A percentile compares a stretch with the other conserved stretches of the same genome.
These are phyloP conservation scores for Dactylellina haptotyla DNA, from an alignment of 2,329 filamentous ascomycete species.

Conservation along the genomic window DNA sequence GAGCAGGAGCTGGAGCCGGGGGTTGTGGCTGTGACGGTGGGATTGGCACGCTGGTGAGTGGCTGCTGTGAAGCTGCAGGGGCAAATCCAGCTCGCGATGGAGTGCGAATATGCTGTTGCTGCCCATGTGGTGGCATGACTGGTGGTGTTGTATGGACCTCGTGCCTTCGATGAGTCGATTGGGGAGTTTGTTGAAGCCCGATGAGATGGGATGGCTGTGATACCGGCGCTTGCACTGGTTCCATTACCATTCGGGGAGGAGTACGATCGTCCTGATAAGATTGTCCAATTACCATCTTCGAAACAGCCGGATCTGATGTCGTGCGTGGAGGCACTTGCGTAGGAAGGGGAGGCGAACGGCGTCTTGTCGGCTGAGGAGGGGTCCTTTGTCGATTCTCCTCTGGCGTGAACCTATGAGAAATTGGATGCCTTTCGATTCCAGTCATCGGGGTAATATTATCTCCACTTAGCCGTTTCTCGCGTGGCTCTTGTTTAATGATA, in stretches of 20 bases:
- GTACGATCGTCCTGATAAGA: constrained; percentile 44
- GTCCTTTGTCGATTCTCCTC: constrained; percentile 42
- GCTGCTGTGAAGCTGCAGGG: constrained; percentile 17
- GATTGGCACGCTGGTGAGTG: constrained; percentile 9
- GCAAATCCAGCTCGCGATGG: constrained; percentile 12
- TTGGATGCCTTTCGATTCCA: constrained; percentile 27
- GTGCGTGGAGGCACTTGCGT: constrained; percentile 11
- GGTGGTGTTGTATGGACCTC: constrained; percentile 29
- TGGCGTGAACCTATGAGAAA: constrained; percentile 28
- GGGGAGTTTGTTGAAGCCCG: constrained; percentile 40
- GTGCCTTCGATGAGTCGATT: constrained; percentile 42
- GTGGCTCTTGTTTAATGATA: constrained; percentile 38
- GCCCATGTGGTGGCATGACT: constrained; percentile 20
- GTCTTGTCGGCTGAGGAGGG: constrained; percentile 17
- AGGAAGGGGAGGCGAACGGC: constrained; percentile 21
- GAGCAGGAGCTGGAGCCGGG: not conserved
- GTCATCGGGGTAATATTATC: constrained; percentile 45
- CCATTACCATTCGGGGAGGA: constrained; percentile 39
- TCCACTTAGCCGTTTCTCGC: constrained; percentile 32
- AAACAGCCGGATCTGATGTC: constrained; percentile 8
- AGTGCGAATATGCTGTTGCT: constrained; percentile 43
- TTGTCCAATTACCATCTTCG: constrained; percentile 36
- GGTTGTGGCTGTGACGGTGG: constrained; percentile 11
- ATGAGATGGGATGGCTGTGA: constrained; percentile 29
- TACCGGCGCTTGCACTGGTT: constrained; percentile 25